These are phyloP conservation scores for Rubroboletus satanas DNA, from an alignment of 768 basidiomycete species.

Conservation along the genomic window DNA sequence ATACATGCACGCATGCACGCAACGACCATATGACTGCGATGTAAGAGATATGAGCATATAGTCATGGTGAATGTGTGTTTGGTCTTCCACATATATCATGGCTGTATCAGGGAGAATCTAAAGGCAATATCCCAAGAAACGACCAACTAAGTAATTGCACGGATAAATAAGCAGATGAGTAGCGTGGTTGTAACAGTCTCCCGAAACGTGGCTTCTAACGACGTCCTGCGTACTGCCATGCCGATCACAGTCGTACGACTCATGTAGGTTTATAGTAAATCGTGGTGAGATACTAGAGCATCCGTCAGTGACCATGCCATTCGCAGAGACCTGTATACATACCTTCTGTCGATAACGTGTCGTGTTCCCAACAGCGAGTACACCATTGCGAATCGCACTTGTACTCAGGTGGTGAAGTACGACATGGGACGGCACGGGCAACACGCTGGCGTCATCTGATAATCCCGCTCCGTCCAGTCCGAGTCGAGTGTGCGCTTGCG, in stretches of 20 bases:
- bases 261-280: conserved; percentile 76
- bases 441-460: conserved; percentile 84
- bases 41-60: conserved; percentile 13
- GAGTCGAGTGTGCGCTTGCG: conserved; percentile 28
- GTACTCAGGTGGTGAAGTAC: conserved; percentile 94
- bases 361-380: conserved; percentile 88
- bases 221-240: conserved; percentile 23
- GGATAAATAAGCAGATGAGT: conserved; percentile 26
- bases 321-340: conserved; percentile 8
- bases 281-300: conserved; percentile 72
- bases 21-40: conserved; percentile 5
- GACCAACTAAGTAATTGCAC: conserved; percentile 21
- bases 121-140: conserved; percentile 26
- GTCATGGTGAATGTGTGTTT: conserved; percentile 12
- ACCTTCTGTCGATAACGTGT: conserved; percentile 92
- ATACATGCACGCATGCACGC: conserved; percentile 8
- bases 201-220: conserved; percentile 20
- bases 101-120: conserved; percentile 25
- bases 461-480: conserved; percentile 41
- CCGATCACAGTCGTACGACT: conserved; percentile 10
- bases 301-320: conserved; percentile 13
- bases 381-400: conserved; percentile 91
- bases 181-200: conserved; percentile 8
- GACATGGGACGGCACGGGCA: conserved; percentile 91
- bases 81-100: conserved; percentile 20